Evolutionary conservation across 768 basidiomycete genomes (phyloP), one percentile per base, ranked within the genome.

Genomic region (Trichaptum fuscoviolaceum): DNA sequence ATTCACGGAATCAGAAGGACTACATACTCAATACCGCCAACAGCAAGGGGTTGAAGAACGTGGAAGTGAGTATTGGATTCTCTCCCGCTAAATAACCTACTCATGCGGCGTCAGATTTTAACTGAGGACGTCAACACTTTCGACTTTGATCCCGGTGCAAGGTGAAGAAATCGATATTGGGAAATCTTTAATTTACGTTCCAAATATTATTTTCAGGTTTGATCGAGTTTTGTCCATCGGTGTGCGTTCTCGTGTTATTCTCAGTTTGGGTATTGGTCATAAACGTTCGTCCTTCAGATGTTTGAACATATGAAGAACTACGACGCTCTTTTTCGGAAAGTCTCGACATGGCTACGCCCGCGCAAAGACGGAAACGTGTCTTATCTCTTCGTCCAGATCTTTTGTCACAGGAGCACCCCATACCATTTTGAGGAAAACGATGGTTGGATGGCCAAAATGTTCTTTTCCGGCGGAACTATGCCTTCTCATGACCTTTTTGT

Each of bases 241-340:
- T 75, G 88, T 86, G 72, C 15, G 67, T 58, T 23, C 8, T 20
- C 64, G 20, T n/a, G 60, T 62, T 10, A 63, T 15, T 64, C 42
- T 63, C 26, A 58, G 26, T 20, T 58, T 52, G 20, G 2, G 42
- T 5, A 52, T 6, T 15, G 42, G 42, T 36, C 17, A 58, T 26
- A 23, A 23, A 61, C 12, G 64, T 57, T 10, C 62, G 26, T 34
- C 42, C n/a, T 27, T 63, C 30, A 86, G 84, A 87, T 88, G 86
- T 88, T 89, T 69, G 88, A 90, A 71, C 89, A 90, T 73, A 88
- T 90, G 87, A 89, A 90, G 76, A 89, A 89, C 72, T 90, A 90
- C 75, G 77, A 88, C 64, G 73, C 75, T 10, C 82, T 91, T 10
- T 77, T 90, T 66, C 75, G 77, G 63, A 90, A 90, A 72, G 74